Conservation (phyloP, 2,329 filamentous ascomycete genomes). For the Kalaharituber pfeilii region DNA sequence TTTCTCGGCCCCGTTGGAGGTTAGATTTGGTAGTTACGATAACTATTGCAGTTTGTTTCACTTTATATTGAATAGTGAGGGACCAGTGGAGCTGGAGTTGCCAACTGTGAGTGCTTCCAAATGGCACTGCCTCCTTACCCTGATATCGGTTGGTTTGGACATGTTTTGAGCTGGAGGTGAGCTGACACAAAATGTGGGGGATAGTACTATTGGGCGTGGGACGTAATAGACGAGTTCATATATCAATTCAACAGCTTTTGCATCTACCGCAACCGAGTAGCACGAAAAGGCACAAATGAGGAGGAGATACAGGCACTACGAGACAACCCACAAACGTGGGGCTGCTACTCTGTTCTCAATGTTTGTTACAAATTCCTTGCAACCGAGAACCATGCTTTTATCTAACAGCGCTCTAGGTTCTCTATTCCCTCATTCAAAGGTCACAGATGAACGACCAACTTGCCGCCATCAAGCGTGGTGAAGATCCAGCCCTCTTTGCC, state of each 20-base stretch:
- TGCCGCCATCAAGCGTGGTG: constrained; percentile 79
- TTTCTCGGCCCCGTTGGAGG: constrained; percentile 86
- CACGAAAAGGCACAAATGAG: constrained; percentile 64
- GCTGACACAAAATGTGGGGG: background rate
- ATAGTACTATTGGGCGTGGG: constrained; percentile 99
- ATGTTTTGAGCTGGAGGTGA: background rate
- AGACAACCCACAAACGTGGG: constrained; percentile 98
- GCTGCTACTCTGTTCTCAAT: constrained; percentile 97
- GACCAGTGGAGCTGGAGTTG: constrained; percentile 91
- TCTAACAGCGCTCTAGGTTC: constrained; percentile 39
- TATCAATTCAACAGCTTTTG: constrained; percentile 99
- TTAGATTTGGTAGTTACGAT: constrained; percentile 98
- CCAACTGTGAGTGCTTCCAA: constrained; percentile 60
- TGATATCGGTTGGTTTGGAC: background rate
- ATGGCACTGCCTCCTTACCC: background rate
- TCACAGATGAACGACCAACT: constrained; percentile 98
- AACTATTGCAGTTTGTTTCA: constrained; percentile 99
- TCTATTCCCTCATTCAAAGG: constrained; percentile 96
- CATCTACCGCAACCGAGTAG: constrained; percentile 83
- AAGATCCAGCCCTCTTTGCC: constrained; percentile 56
- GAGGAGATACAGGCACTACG: constrained; percentile 82
- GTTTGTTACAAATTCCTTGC: constrained; percentile 26
- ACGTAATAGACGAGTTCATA: constrained; percentile 99
- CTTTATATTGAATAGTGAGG: constrained; percentile 97
- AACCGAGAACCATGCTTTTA: background rate